Base-by-base conservation (phyloP, 768 basidiomycete species). In the Aureoboletus auriporus region DNA sequence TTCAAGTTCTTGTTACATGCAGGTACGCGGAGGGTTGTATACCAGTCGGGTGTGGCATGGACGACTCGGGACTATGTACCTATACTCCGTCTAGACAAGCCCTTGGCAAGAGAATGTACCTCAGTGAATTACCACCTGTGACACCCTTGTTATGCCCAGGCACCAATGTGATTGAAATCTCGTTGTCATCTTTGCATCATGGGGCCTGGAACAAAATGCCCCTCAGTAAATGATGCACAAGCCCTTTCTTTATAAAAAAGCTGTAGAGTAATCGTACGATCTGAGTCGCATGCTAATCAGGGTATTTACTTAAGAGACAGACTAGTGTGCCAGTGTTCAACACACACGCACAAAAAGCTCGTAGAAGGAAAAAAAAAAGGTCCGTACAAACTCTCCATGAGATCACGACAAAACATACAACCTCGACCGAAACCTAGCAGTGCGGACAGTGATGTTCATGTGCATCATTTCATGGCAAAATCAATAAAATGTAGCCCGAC, bases 301-400 rank as follows among this genome's bases (percentile, higher is more conserved):
- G 58, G 52, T 60, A 59, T 60, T 47, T 49, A 49, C 37, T 38
- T 10, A 30, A 56, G 54, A 33, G 60, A 60, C 10, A 45, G 59
- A 39, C 47, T 39, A 51, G 54, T 56, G 54, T 56, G 54, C 54
- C 42, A 57, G 57, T 50, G 61, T 46, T 61, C 59, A 59, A 62
- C 61, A 57, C 60, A 56, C 41, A 26, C 14, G 44, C 51, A 60
- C 53, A 42, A 20, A 42, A 46, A 31, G 26, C 37, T n/a, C 5
- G 16, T 36, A 33, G 12, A n/a, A 23, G 4, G 20, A 23, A 23
- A 23, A 23, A 23, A n/a, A 47, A 35, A 37, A 10, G 1, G 57
- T 56, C 57, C 57, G 16, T 34, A 42, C 40, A n/a, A 45, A 40
- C 40, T 47, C 34, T 17, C 20, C 30, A 38, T n/a, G 53, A 45